Conservation (phyloP, 257 asterid genomes). For the Solanum chiquidenum region DNA sequence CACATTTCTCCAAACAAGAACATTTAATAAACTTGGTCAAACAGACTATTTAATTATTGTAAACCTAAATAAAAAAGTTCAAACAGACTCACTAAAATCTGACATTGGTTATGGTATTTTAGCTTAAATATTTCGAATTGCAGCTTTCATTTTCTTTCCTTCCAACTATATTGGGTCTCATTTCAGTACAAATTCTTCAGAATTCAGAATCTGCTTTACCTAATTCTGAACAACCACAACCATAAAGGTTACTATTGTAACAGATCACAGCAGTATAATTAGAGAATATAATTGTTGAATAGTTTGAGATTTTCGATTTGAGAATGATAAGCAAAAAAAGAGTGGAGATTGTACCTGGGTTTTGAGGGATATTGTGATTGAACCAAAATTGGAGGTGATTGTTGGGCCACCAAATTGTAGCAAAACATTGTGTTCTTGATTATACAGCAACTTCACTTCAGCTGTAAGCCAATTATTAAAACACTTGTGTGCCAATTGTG, state of each 20-base stretch:
- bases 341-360: conserved; percentile 23
- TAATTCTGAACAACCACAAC: not conserved
- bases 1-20: not conserved
- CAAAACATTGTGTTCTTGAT: conserved; percentile 13
- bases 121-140: not conserved
- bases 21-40: not conserved
- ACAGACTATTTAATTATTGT: not conserved
- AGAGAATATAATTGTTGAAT: not conserved
- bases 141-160: not conserved
- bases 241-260: not conserved
- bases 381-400: conserved; percentile 24
- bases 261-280: not conserved
- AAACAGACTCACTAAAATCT: not conserved
- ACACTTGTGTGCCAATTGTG: no score
- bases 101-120: not conserved
- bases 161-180: not conserved
- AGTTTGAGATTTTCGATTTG: no score
- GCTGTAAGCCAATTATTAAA: not conserved
- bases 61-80: not conserved
- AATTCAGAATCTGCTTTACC: not conserved
- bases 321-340: no score
- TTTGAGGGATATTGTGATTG: conserved; percentile 21
- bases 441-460: not conserved
- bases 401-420: conserved; percentile 26
- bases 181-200: not conserved